Conservation (phyloP, 208 protist genomes). For the Trypanosoma theileri region DNA sequence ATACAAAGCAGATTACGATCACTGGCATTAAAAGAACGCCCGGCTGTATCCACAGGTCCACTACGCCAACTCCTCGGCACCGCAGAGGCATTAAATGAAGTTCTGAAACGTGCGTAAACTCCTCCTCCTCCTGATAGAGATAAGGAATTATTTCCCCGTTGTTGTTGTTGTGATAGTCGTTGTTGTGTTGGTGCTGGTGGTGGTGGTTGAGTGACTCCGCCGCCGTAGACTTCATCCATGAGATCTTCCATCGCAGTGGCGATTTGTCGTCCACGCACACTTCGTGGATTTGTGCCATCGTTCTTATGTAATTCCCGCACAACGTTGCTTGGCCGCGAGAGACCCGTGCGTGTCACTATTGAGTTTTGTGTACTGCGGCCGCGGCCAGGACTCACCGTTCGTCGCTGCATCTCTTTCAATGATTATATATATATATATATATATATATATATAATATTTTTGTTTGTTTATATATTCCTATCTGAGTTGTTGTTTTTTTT, state of each 20-base stretch:
- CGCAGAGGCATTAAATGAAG: conserved; percentile 14
- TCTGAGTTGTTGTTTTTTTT: background rate
- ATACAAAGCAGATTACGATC: conserved; percentile 88
- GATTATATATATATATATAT: too few relatives aligned
- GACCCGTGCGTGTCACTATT: conserved; percentile 16
- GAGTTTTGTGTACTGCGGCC: background rate
- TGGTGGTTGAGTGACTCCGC: conserved; percentile 23
- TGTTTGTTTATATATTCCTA: too few relatives aligned
- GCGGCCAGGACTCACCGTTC: conserved; percentile 17
- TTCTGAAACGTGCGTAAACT: conserved; percentile 26
- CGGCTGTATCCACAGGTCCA: conserved; percentile 51
- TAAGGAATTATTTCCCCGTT: background rate
- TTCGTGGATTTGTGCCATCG: conserved; percentile 32
- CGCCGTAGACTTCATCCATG: conserved; percentile 62
- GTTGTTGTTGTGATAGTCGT: conserved; percentile 6
- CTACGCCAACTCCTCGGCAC: conserved; percentile 37
- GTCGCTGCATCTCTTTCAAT: conserved; percentile 11
- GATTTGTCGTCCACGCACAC: conserved; percentile 41
- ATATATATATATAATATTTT: background rate
- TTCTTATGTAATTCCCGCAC: conserved; percentile 39
- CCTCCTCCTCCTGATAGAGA: background rate
- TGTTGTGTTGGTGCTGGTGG: conserved; percentile 2
- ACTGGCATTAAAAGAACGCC: conserved; percentile 68
- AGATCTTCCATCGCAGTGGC: conserved; percentile 56
- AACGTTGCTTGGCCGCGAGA: conserved; percentile 24